Evolutionary conservation across 139 green algal genomes (phyloP), one percentile per base, ranked within the genome.

Genomic region (Tetradesmus obliquus): DNA sequence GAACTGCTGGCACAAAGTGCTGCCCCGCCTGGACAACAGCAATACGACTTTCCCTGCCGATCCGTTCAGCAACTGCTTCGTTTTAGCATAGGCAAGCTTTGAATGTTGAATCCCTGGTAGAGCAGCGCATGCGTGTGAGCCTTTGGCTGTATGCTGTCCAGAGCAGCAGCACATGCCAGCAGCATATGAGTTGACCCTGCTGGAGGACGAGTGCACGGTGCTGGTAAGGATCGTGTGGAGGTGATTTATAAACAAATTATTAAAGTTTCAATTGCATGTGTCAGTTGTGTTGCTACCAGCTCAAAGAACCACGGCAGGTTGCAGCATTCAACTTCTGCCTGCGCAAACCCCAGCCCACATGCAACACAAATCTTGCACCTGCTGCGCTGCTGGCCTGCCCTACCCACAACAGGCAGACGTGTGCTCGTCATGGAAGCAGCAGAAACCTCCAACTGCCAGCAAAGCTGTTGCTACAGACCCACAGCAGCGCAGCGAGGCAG

Each of bases 381-480:
- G 15, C 66, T 24, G 15, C 66, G 5, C 66, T 76, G 66, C 66
- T 76, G 66, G 15, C 17, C 5, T 81, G 3, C 10, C 7, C n/a
- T 76, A 24, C 17, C 10, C 17, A 17, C 10, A 24, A 76, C 71
- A 90, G 86, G 86, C 71, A 54, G 86, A 90, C 72, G 86, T 90
- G 20, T 20, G 10, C 8, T 19, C 86, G 13, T 51, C 71, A 54
- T 90, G 71, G 86, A 83, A 69, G 86, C 86, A 71, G 71, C 71
- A 71, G 19, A 55, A 84, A 45, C 71, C 19, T 10, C 86, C 45
- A 55, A 90, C 86, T 15, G 45, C 8, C 20, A n/a, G 19, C 69
- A 90, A 90, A 83, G 53, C 71, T 3, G 20, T 84, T 15, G 58
- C 13, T 13, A 90, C 86, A 17, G 71, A 83, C 71, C 71, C 86